Evolutionary conservation across 768 basidiomycete species (phyloP).

Genomic region (Pilatotrama ljubarskyi): DNA sequence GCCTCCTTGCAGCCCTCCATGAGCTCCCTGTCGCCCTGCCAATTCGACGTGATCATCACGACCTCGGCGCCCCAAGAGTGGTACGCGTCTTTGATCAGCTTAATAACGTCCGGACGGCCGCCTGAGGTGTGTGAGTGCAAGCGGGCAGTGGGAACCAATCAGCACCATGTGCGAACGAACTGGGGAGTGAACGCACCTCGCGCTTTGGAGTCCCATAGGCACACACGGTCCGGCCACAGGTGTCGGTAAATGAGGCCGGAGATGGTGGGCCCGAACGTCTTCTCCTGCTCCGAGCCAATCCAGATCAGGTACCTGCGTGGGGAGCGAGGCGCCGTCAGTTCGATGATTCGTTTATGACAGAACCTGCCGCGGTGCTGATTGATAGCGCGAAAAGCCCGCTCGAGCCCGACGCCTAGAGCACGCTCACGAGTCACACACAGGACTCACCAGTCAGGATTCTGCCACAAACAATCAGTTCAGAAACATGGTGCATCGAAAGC

Average conservation of each 20-base stretch:
- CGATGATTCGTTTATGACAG: not conserved
- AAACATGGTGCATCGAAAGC: not conserved
- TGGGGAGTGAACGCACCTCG: slow-evolving; percentile 28
- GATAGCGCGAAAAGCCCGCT: slow-evolving; percentile 11
- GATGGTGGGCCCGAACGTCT: slow-evolving; percentile 46
- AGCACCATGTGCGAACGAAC: not conserved
- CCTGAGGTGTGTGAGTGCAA: slow-evolving; percentile 23
- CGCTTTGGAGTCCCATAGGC: slow-evolving; percentile 45
- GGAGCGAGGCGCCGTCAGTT: not conserved
- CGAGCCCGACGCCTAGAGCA: not conserved
- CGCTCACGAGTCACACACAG: not conserved
- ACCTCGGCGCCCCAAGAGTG: slow-evolving; percentile 41
- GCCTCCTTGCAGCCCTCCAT: slow-evolving; percentile 41
- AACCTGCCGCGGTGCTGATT: not conserved
- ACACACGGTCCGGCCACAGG: slow-evolving; percentile 39
- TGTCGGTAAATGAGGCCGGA: slow-evolving; percentile 40
- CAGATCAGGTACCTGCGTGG: slow-evolving; percentile 41
- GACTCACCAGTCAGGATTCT: slow-evolving; percentile 37
- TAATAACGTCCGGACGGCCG: slow-evolving; percentile 41
- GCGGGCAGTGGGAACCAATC: not conserved
- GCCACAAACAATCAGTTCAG: not conserved
- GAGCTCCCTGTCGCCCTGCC: slow-evolving; percentile 41
- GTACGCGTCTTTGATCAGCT: slow-evolving; percentile 39
- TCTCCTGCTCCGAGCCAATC: slow-evolving; percentile 47
- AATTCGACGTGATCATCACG: slow-evolving; percentile 46